phyloP scores from a whole-genome alignment of 139 green algal species.

The Closterium sp. region DNA sequence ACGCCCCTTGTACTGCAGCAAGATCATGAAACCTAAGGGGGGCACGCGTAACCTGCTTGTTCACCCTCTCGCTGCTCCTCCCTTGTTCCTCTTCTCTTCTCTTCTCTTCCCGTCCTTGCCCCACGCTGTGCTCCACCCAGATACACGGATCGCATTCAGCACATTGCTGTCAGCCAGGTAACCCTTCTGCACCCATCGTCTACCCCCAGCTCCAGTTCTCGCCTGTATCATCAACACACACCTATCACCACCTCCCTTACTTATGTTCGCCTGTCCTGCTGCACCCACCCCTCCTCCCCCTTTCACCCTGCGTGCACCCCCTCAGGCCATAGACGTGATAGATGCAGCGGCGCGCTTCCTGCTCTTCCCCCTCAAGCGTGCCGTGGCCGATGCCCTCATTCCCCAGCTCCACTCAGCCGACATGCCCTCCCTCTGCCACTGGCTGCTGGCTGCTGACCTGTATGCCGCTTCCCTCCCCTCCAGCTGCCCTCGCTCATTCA shows the following conservation, averaged over 20 bases:
- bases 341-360: conserved; percentile 41
- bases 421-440: conserved; percentile 22
- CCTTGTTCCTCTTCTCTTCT: no score
- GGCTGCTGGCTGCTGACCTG: conserved; percentile 47
- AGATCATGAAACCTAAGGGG: no score
- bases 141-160: background rate
- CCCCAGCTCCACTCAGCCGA: conserved; percentile 22
- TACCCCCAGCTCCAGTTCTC: background rate
- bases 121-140: background rate
- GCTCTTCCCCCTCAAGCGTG: conserved; percentile 46
- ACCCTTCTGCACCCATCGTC: background rate
- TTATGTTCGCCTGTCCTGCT: background rate
- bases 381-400: conserved; percentile 41
- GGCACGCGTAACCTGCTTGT: no score
- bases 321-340: conserved; percentile 41
- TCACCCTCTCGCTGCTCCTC: conserved; percentile 12
- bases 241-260: background rate
- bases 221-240: background rate
- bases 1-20: no score
- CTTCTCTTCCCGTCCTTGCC: background rate
- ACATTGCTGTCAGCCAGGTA: background rate
- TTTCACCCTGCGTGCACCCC: background rate
- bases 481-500: no score
- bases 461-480: background rate
- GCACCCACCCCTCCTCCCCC: background rate